Evolutionary conservation across 2,329 filamentous ascomycete species (phyloP), one percentile per base, ranked within the genome.

Genomic region (Rutstroemia sydowiana): DNA sequence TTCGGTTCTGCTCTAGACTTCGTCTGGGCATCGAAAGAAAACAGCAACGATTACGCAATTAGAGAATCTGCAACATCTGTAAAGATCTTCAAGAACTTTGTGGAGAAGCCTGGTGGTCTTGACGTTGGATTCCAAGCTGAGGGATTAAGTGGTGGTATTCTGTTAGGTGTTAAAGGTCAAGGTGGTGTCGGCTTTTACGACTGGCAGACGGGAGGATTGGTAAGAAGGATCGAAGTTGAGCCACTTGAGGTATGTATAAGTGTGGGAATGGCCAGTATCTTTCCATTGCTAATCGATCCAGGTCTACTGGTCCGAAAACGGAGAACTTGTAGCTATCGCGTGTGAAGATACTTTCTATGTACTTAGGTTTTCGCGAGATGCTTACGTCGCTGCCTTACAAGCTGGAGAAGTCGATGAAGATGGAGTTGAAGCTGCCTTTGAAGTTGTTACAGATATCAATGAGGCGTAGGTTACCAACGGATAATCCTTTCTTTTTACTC

Each of bases 21-120:
- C 68, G 91, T 88, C 10, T 98, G 93, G 93, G 92, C 87, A 0
- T 88, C 88, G 41, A 96, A 95, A 71, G 92, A 96, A 53, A 95
- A 96, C 71, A 95, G 89, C 73, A 97, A 96, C 69, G 93, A 98
- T 69, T 97, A 95, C 66, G 93, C 93, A 36, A 97, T 98, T 62
- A 85, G 93, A 32, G 93, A 98, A 71, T 96, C 91, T 4, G 73
- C 87, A 26, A 95, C 92, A 45, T 95, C 87, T 64, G 90, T 98
- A 64, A 96, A 96, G 76, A 83, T 97, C 32, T 97, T 93, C 78
- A 92, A 93, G 71, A 97, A 97, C 71, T 97, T 98, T 73, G 85
- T 91, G 61, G 93, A 97, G 69, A 92, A 95, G 72, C 73, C 78
- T 26, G 88, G 88, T 52, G 89, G 90, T 9, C 76, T 98, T 30